Evolutionary conservation across 345 rosid species (phyloP).

Genomic region (Reutealis trisperma): DNA sequence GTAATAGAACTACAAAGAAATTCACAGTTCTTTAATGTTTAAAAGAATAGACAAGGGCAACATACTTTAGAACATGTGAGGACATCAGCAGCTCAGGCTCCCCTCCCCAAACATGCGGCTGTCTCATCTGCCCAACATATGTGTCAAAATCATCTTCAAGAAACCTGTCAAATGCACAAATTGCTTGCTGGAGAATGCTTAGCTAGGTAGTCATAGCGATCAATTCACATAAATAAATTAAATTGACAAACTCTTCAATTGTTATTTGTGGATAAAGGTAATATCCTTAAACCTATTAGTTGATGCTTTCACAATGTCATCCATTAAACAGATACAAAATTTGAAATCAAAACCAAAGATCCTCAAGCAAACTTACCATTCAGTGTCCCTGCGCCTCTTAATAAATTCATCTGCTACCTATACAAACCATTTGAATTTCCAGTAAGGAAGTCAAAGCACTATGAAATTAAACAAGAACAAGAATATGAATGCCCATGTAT

Average conservation of each 20-base stretch:
- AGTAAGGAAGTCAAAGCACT: neutral
- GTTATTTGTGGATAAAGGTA: neutral
- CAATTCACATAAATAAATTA: neutral
- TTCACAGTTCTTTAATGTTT: neutral
- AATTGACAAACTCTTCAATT: neutral
- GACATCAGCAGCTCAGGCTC: conserved; percentile 79
- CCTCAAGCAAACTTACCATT: conserved; percentile 45
- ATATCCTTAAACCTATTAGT: neutral
- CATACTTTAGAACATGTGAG: conserved; percentile 60
- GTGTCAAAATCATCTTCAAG: conserved; percentile 62
- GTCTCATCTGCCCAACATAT: conserved; percentile 55
- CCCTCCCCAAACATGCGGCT: conserved; percentile 76
- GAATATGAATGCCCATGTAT: neutral
- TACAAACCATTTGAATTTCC: conserved; percentile 9
- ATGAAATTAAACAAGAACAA: neutral
- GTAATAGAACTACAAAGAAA: neutral
- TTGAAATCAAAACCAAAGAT: neutral
- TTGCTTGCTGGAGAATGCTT: neutral
- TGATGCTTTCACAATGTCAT: neutral
- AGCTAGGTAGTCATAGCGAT: neutral
- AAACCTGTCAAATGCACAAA: conserved; percentile 43
- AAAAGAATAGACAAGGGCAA: neutral
- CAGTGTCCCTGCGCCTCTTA: conserved; percentile 62
- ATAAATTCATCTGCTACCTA: conserved; percentile 74
- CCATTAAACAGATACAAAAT: neutral